Evolutionary conservation across 495 filamentous ascomycete species (phyloP), one percentile per base, ranked within the genome.

Genomic region (Lasiosphaeria hispida): DNA sequence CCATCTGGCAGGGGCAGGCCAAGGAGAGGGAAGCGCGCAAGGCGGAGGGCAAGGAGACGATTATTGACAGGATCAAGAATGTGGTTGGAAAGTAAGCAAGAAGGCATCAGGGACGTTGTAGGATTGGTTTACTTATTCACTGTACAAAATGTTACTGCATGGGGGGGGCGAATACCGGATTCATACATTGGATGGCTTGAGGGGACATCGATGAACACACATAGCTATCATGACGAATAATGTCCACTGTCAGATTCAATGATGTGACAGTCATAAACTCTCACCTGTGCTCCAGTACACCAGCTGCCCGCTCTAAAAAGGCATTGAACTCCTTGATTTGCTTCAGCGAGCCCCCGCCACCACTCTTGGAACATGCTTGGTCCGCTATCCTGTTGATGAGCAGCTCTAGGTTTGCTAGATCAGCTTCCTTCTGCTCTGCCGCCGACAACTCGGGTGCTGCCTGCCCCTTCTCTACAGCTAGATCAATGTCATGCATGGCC

Each of bases 21-120:
- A 75, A 81, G 59, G 80, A 82, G 42, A 77, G 84, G 52, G 66
- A 74, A 42, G 78, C 81, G 59, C 73, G 88, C 60, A 83, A 79
- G 57, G 81, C 79, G 35, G 82, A 83, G 64, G 86, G 83, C 2
- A 72, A 78, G 61, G 78, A 77, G 63, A 82, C 80, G 11, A 51
- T 80, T 39, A 71, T 67, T 14, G 84, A 87, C 57, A 74, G 65
- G 48, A 59, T 85, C 19, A 66, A 62, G 33, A 43, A 30, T 1
- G 10, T 65, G 35, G 19, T 60, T 40, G 64, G 35, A 33, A 43
- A n/a, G 15, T 52, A 45, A 34, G 23, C n/a, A n/a, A n/a, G 41
- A 49, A 47, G 41, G 40, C 47, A 39, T 30, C 41, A 4, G 53
- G 52, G 47, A 17, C 4, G 14, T n/a, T 19, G 61, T 17, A 53